phyloP scores from a whole-genome alignment of 2,329 filamentous ascomycete species.

The Hypomyces perniciosus region DNA sequence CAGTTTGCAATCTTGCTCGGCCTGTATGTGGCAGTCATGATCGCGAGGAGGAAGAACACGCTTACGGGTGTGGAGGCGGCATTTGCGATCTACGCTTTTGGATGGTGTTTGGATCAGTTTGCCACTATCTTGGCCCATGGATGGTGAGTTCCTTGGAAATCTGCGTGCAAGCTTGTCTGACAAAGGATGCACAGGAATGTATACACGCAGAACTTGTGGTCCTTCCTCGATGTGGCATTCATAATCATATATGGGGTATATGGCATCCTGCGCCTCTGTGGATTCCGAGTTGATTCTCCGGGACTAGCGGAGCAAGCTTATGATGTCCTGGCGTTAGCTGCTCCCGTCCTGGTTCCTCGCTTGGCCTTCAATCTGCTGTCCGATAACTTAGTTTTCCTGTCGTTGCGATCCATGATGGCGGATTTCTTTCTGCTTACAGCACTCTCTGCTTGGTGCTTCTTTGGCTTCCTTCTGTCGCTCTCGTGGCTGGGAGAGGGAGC shows the following conservation, averaged over 20 bases:
- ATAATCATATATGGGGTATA: slow-evolving; percentile 66
- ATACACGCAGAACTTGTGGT: slow-evolving; percentile 85
- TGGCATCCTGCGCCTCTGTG: slow-evolving; percentile 60
- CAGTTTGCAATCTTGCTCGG: slow-evolving; percentile 66
- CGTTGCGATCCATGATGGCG: slow-evolving; percentile 75
- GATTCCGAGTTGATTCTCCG: slow-evolving; percentile 45
- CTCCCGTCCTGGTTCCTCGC: slow-evolving; percentile 70
- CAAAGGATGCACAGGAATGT: slow-evolving; percentile 51
- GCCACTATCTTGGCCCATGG: slow-evolving; percentile 71
- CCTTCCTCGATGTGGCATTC: slow-evolving; percentile 77
- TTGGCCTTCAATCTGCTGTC: slow-evolving; percentile 78
- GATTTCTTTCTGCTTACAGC: slow-evolving; percentile 75
- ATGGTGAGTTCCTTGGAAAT: slow-evolving; percentile 36
- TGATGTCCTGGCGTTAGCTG: slow-evolving; percentile 72
- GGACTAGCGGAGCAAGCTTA: slow-evolving; percentile 59
- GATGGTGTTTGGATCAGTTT: slow-evolving; percentile 74
- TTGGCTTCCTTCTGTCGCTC: slow-evolving; percentile 72
- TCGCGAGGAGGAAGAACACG: slow-evolving; percentile 50
- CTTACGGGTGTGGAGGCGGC: slow-evolving; percentile 55
- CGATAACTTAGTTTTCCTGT: slow-evolving; percentile 78
- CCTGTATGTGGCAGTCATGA: slow-evolving; percentile 69
- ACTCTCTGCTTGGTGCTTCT: slow-evolving; percentile 76
- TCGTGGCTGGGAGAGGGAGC: slow-evolving; percentile 67
- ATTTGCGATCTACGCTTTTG: slow-evolving; percentile 68
- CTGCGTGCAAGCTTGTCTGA: background rate